Evolutionary conservation across 1,284 basidiomycete species (phyloP).

Genomic region (Trichosporon ovoides): DNA sequence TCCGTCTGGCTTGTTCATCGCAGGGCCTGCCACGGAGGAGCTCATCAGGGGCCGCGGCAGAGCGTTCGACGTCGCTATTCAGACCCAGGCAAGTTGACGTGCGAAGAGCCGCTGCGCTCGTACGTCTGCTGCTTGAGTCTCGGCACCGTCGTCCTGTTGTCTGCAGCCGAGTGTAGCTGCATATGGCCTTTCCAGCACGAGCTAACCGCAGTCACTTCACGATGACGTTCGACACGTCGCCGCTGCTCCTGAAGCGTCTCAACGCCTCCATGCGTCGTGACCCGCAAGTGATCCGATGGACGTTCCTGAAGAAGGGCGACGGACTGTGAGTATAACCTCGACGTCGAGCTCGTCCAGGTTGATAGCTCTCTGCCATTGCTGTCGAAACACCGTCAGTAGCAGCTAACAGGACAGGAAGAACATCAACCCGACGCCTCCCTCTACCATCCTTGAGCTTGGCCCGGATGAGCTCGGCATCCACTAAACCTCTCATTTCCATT

Average conservation of each 20-base stretch:
- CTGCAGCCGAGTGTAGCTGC: too few relatives aligned
- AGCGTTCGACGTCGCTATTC: too few relatives aligned
- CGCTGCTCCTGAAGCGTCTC: conserved; percentile 40
- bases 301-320: conserved; percentile 20
- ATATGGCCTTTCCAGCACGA: not conserved
- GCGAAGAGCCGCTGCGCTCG: too few relatives aligned
- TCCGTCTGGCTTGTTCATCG: too few relatives aligned
- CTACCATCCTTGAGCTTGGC: conserved; percentile 12
- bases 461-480: not conserved
- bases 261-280: conserved; percentile 43
- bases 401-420: conserved; percentile 12
- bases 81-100: too few relatives aligned
- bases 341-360: too few relatives aligned
- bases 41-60: too few relatives aligned
- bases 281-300: conserved; percentile 41
- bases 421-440: conserved; percentile 13
- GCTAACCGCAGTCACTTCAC: conserved; percentile 41
- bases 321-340: conserved; percentile 22
- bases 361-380: too few relatives aligned
- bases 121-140: too few relatives aligned
- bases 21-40: too few relatives aligned
- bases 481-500: not conserved
- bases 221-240: conserved; percentile 47
- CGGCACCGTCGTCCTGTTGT: too few relatives aligned
- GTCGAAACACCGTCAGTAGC: too few relatives aligned